Base-by-base conservation (phyloP, 2,329 filamentous ascomycete species). In the Phoma sp. region DNA sequence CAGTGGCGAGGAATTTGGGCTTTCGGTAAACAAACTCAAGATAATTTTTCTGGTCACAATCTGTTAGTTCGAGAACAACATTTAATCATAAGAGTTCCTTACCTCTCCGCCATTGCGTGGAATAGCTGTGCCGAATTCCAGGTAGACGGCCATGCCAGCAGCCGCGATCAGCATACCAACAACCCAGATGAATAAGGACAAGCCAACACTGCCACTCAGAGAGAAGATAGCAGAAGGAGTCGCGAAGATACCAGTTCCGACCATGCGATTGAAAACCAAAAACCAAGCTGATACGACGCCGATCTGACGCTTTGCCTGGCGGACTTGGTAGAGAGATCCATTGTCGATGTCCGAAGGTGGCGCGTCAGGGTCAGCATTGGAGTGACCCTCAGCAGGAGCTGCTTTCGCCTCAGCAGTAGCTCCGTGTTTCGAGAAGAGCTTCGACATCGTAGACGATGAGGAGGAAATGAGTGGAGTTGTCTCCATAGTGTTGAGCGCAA, bases 191-290 rank as follows among this genome's bases (percentile, higher is more conserved):
- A 88, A 80, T 21, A 88, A 78, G 0, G 85, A 78, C 0, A 88
- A 77, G 3, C 86, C 86, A n/a, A 87, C 81, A 55, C 83, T 86
- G 53, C 86, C 85, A 8, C 80, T 83, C 0, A 85, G 78, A 2
- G 73, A 64, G 46, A 88, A 77, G 60, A 88, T 86, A 36, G 81
- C 78, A 37, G 80, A 80, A 0, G 86, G 85, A 0, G 85, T 88
- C 1, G 86, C 84, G 62, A 88, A 88, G 72, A 89, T 88, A 58
- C 86, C 86, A 10, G 85, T 88, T 37, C 86, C 86, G 52, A 89
- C 84, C 76, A 88, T 84, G 54, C 85, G 83, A 76, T 87, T 87
- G 72, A 87, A 83, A 69, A 88, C 85, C 53, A 68, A 57, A 45
- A 68, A 65, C 7, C 60, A 46, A 7, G 67, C 68, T 33, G 68